These are phyloP conservation scores for Dryas integrifolia DNA, from an alignment of 331 rosid species.

Conservation along the genomic window DNA sequence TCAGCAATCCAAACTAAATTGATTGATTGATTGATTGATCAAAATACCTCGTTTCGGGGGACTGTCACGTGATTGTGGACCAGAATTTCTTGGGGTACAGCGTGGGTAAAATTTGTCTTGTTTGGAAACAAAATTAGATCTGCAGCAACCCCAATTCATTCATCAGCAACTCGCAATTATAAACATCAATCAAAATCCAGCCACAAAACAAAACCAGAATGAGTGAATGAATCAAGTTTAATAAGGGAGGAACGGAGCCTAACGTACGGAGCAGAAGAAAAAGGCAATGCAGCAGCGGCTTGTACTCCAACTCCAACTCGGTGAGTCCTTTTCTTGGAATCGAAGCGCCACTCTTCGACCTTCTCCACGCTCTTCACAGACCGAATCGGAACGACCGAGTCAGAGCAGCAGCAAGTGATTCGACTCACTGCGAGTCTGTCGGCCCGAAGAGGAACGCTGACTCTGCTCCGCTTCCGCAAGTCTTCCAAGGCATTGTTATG, in stretches of 20 bases:
- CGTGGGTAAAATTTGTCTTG: slow-evolving; percentile 73
- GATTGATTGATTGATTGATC: background rate
- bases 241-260: background rate
- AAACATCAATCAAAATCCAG: background rate
- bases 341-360: slow-evolving; percentile 65
- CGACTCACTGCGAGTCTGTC: slow-evolving; percentile 36
- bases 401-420: slow-evolving; percentile 58
- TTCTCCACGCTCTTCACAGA: slow-evolving; percentile 43
- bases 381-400: slow-evolving; percentile 62
- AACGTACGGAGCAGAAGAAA: slow-evolving; percentile 73
- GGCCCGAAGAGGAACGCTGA: slow-evolving; percentile 27
- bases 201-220: background rate
- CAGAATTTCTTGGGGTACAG: slow-evolving; percentile 69
- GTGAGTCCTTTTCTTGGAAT: slow-evolving; percentile 48
- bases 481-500: slow-evolving; percentile 23
- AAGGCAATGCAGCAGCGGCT: slow-evolving; percentile 68
- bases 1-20: slow-evolving; percentile 5
- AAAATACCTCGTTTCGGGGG: slow-evolving; percentile 89
- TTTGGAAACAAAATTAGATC: slow-evolving; percentile 51
- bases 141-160: slow-evolving; percentile 25
- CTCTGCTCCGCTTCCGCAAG: slow-evolving; percentile 40
- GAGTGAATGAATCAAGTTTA: background rate
- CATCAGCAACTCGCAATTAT: background rate
- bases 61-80: slow-evolving; percentile 89
- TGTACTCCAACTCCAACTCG: slow-evolving; percentile 51